phyloP scores from a whole-genome alignment of 192 early-diverging fungal genomes.

The Rhizoclosmatium sp. region DNA sequence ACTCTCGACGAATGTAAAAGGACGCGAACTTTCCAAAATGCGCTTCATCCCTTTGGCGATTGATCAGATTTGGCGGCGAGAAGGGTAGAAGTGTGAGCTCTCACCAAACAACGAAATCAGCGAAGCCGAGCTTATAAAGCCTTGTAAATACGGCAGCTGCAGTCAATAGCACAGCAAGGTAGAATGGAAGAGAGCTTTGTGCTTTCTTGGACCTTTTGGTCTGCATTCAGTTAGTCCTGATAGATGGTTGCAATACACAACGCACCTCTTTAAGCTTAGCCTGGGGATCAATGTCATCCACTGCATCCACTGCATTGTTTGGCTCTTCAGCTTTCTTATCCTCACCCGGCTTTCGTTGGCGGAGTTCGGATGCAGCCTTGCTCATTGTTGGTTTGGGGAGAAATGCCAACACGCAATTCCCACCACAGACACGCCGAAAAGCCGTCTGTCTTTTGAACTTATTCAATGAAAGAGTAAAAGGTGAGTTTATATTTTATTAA shows the following conservation, averaged over 20 bases:
- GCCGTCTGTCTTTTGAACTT: no score
- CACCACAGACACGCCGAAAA: no score
- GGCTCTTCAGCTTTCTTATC: no score
- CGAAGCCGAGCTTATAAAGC: slow-evolving; percentile 52
- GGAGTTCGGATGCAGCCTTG: not conserved
- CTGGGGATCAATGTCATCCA: slow-evolving; percentile 15
- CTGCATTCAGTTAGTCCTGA: not conserved
- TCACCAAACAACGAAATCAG: slow-evolving; percentile 56
- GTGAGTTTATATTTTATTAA: no score
- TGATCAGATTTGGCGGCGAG: not conserved
- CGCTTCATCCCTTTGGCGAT: slow-evolving; percentile 63
- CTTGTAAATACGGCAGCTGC: slow-evolving; percentile 50
- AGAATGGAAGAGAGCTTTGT: not conserved
- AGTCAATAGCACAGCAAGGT: slow-evolving; percentile 35
- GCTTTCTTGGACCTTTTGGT: not conserved
- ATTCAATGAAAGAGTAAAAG: no score
- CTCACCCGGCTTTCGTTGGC: not conserved
- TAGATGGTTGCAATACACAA: not conserved
- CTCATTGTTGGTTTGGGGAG: no score
- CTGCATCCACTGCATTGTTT: not conserved
- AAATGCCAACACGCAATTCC: no score
- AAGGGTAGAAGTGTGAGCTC: not conserved
- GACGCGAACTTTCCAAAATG: slow-evolving; percentile 89
- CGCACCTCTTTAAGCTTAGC: not conserved
- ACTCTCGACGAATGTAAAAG: slow-evolving; percentile 90